These are phyloP conservation scores for Lithospermum erythrorhizon DNA, from an alignment of 257 asterid genomes.

Conservation along the genomic window DNA sequence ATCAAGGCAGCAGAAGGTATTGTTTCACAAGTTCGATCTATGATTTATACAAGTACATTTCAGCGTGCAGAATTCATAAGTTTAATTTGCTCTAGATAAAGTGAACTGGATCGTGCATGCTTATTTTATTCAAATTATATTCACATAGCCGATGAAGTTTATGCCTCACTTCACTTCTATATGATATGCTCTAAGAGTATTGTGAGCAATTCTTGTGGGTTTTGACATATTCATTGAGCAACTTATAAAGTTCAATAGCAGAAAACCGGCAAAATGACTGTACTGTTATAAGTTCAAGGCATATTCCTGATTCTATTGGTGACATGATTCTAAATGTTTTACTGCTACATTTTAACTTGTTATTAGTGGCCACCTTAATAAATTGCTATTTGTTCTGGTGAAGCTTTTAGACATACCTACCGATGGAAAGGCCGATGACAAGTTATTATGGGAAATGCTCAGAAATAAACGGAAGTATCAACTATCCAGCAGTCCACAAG, in stretches of 20 bases:
- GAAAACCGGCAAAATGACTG: neutral
- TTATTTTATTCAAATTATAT: neutral
- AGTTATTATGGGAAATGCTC: conserved; percentile 45
- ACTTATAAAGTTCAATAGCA: neutral
- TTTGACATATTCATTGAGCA: neutral
- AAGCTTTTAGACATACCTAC: conserved; percentile 19
- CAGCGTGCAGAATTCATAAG: neutral
- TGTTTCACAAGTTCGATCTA: conserved; percentile 4
- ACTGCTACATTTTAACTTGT: neutral
- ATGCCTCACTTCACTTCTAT: neutral
- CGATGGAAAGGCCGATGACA: conserved; percentile 43
- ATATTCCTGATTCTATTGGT: no score
- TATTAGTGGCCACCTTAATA: neutral
- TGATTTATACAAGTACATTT: neutral
- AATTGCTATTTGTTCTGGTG: neutral
- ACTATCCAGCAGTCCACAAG: conserved; percentile 30
- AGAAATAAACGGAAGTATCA: conserved; percentile 43
- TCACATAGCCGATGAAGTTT: neutral
- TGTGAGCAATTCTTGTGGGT: neutral
- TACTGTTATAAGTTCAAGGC: no score
- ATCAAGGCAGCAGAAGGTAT: conserved; percentile 32
- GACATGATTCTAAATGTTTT: neutral
- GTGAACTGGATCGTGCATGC: no score
- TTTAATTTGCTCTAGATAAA: neutral
- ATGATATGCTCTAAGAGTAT: neutral